phyloP scores from a whole-genome alignment of 208 protist genomes.

The Trypanosoma congolense region DNA sequence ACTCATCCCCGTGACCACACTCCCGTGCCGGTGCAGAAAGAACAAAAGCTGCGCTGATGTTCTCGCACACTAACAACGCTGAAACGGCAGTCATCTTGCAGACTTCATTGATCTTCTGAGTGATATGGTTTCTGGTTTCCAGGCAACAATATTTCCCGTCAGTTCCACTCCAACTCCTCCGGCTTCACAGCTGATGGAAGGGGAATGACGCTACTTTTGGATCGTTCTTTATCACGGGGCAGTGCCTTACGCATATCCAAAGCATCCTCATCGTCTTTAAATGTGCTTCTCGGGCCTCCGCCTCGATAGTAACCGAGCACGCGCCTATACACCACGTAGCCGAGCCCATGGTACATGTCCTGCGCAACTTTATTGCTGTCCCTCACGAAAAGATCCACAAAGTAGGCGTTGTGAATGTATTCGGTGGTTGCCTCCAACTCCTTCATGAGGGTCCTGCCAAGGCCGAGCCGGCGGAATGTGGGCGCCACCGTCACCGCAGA shows the following conservation, averaged over 20 bases:
- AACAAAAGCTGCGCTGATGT: too few species aligned
- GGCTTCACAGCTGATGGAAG: slow-evolving; percentile 65
- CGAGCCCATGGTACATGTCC: slow-evolving; percentile 97
- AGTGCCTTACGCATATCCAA: slow-evolving; percentile 98
- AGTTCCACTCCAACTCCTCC: slow-evolving; percentile 85
- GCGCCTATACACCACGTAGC: slow-evolving; percentile 96
- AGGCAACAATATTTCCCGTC: too few species aligned
- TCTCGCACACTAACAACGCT: too few species aligned
- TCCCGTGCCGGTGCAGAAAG: too few species aligned
- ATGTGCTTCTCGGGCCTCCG: slow-evolving; percentile 42
- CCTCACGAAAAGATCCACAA: slow-evolving; percentile 99
- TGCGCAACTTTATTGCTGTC: slow-evolving; percentile 96
- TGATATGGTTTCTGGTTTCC: too few species aligned
- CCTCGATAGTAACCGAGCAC: slow-evolving; percentile 86
- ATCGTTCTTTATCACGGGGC: slow-evolving; percentile 80
- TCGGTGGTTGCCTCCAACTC: slow-evolving; percentile 89
- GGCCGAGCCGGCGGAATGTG: slow-evolving; percentile 94
- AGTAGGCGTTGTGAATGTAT: slow-evolving; percentile 94
- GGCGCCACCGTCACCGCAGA: slow-evolving; percentile 98
- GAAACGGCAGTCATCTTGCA: too few species aligned
- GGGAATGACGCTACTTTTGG: slow-evolving; percentile 69
- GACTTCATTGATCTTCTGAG: too few species aligned
- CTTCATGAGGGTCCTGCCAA: slow-evolving; percentile 94
- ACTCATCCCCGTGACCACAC: too few species aligned
- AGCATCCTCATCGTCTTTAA: slow-evolving; percentile 81